Conservation (phyloP, 164 flowering plant species). For the Vitis labrusca region DNA sequence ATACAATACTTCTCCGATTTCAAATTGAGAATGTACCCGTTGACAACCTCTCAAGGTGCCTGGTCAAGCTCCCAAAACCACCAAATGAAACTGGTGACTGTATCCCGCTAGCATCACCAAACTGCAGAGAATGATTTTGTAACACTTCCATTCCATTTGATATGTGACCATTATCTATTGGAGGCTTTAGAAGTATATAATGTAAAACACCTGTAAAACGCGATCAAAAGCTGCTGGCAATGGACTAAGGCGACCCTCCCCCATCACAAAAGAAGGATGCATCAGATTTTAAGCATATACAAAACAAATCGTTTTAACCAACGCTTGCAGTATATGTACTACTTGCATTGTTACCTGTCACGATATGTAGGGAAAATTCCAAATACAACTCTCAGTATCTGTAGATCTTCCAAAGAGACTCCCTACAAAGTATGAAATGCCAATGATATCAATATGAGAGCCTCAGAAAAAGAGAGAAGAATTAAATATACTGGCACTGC, state of each 20-base stretch:
- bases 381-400: constrained; percentile 74
- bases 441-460: background rate
- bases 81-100: constrained; percentile 99
- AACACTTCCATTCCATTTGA: constrained; percentile 15
- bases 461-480: background rate
- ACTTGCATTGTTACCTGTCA: constrained; percentile 56
- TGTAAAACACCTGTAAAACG: constrained; percentile 68
- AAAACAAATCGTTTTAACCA: background rate
- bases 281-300: constrained; percentile 18
- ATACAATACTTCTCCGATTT: no score
- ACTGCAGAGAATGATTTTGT: constrained; percentile 50
- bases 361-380: constrained; percentile 94
- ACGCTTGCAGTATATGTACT: background rate
- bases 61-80: constrained; percentile 96
- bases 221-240: constrained; percentile 86
- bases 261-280: constrained; percentile 13
- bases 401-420: constrained; percentile 65
- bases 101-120: constrained; percentile 98
- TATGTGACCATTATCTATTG: constrained; percentile 9
- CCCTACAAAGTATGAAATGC: constrained; percentile 40
- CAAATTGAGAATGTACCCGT: constrained; percentile 42
- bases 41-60: constrained; percentile 87
- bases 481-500: no score
- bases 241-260: constrained; percentile 51
- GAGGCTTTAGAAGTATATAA: constrained; percentile 15